Conservation (phyloP, 1,284 basidiomycete genomes). For the Ustilago vetiveriae region DNA sequence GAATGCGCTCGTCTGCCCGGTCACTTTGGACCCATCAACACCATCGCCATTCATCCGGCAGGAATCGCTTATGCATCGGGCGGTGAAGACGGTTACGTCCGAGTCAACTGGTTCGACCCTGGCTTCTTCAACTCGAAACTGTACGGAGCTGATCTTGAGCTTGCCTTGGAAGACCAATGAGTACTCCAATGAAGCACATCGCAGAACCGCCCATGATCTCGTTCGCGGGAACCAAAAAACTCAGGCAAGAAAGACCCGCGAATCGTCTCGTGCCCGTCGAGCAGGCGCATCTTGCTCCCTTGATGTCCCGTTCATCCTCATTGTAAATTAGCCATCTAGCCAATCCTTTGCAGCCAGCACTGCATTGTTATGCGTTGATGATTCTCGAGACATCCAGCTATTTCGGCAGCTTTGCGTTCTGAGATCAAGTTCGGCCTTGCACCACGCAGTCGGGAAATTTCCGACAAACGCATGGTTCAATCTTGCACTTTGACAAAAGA, state of each 20-base stretch:
- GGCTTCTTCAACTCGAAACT: slow-evolving; percentile 64
- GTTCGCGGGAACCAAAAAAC: slow-evolving; percentile 12
- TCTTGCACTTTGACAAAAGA: too few relatives aligned
- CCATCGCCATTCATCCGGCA: slow-evolving; percentile 90
- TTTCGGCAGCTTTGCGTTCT: too few relatives aligned
- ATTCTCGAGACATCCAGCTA: too few relatives aligned
- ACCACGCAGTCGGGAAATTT: too few relatives aligned
- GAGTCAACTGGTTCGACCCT: slow-evolving; percentile 67
- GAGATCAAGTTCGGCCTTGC: too few relatives aligned
- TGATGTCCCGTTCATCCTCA: neutral
- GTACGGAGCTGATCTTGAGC: slow-evolving; percentile 64
- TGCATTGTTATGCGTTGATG: neutral
- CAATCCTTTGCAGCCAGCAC: slow-evolving; percentile 4
- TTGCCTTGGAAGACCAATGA: slow-evolving; percentile 64
- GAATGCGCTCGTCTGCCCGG: slow-evolving; percentile 86
- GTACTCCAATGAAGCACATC: neutral
- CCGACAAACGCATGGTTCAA: too few relatives aligned
- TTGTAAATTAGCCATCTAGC: slow-evolving; percentile 39
- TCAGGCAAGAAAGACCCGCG: neutral
- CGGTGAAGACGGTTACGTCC: slow-evolving; percentile 87
- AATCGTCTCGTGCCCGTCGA: neutral
- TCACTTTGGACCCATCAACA: slow-evolving; percentile 94
- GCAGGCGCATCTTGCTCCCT: neutral
- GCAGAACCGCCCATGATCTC: neutral
- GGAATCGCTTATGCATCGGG: slow-evolving; percentile 92